These are phyloP conservation scores for Posidonia australis DNA, from an alignment of 106 monocot species.

Conservation along the genomic window DNA sequence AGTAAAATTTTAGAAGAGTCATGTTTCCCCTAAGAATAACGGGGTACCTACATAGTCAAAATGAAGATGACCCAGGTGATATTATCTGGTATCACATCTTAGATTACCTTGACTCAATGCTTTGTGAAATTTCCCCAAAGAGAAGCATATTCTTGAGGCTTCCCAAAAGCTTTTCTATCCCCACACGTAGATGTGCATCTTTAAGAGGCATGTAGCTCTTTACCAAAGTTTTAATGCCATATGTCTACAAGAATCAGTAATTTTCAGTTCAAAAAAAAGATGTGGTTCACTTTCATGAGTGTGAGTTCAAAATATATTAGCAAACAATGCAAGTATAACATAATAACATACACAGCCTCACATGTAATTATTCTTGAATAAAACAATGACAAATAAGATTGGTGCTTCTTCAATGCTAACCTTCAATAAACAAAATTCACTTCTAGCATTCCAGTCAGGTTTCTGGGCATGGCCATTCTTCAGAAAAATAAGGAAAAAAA, in stretches of 20 bases:
- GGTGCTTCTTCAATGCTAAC: slow-evolving; percentile 15
- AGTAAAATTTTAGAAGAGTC: slow-evolving; percentile 6
- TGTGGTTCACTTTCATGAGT: background rate
- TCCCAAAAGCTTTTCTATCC: slow-evolving; percentile 70
- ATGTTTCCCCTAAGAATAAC: background rate
- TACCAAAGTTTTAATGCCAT: slow-evolving; percentile 84
- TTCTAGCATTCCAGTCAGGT: slow-evolving; percentile 53
- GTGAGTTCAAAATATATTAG: background rate
- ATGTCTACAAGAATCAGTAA: slow-evolving; percentile 39
- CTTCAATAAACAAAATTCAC: slow-evolving; percentile 76
- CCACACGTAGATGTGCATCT: slow-evolving; percentile 72
- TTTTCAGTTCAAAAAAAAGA: background rate
- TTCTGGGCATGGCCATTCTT: slow-evolving; percentile 16
- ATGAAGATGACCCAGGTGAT: background rate
- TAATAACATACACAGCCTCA: too few relatives aligned
- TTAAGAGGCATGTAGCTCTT: slow-evolving; percentile 80
- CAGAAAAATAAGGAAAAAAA: slow-evolving; percentile 16
- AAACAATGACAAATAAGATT: slow-evolving; percentile 4
- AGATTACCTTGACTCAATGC: slow-evolving; percentile 52
- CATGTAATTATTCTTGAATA: background rate
- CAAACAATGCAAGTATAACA: background rate
- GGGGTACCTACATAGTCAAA: background rate
- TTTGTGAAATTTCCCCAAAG: slow-evolving; percentile 65
- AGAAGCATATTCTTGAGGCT: slow-evolving; percentile 64
- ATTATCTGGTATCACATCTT: background rate